phyloP scores from a whole-genome alignment of 2,329 filamentous ascomycete species.

The Hypoxylon sp. region DNA sequence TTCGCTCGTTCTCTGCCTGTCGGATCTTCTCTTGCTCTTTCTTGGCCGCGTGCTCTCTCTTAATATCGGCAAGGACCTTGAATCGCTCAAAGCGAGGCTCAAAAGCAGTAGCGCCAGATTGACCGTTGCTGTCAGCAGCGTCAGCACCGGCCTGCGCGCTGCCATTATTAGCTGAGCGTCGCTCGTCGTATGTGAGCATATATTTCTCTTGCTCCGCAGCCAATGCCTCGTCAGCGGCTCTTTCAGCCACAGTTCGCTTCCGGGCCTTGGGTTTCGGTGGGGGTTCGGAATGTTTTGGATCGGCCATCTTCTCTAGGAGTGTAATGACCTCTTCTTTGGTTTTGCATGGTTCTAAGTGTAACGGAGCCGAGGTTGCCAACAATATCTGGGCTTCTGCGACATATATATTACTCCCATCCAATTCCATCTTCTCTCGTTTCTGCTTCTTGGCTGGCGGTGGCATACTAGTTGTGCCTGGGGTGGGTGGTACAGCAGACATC shows the following conservation, averaged over 20 bases:
- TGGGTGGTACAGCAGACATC: conserved; percentile 70
- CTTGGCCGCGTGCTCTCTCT: conserved; percentile 81
- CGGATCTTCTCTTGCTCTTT: conserved; percentile 82
- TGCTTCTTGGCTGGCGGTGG: conserved; percentile 74
- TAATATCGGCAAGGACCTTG: conserved; percentile 90
- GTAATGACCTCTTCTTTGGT: conserved; percentile 77
- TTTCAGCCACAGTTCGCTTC: conserved; percentile 93
- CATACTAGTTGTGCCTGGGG: conserved; percentile 72
- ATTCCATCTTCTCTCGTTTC: conserved; percentile 80
- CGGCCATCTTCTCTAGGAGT: conserved; percentile 78
- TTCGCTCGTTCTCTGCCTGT: conserved; percentile 71
- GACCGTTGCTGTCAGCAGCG: conserved; percentile 79
- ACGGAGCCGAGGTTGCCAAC: conserved; percentile 78
- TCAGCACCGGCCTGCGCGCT: conserved; percentile 70
- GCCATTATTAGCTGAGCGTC: conserved; percentile 73
- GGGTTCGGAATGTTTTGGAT: conserved; percentile 81
- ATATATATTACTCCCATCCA: conserved; percentile 81
- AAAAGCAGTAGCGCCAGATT: conserved; percentile 79
- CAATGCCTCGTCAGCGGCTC: conserved; percentile 93
- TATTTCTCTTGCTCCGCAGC: conserved; percentile 91
- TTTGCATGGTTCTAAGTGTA: conserved; percentile 83
- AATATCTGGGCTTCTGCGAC: conserved; percentile 83
- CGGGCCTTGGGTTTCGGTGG: conserved; percentile 89
- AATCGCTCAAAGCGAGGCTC: conserved; percentile 91
- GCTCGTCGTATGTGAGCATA: conserved; percentile 93